Evolutionary conservation across 257 asterid species (phyloP).

Genomic region (Forsythia suspensa): DNA sequence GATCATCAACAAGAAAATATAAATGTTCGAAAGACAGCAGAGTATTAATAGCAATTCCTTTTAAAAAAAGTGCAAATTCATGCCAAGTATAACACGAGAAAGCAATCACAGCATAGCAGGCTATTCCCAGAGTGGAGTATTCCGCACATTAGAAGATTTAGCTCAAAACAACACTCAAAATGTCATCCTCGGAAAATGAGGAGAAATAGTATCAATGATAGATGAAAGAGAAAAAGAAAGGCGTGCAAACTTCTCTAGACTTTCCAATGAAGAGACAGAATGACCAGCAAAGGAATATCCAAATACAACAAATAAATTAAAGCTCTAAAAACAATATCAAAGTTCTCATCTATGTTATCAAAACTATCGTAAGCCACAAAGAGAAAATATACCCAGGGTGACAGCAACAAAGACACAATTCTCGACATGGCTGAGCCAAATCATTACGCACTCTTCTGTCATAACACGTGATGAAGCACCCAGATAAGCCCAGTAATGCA

Average conservation of each 20-base stretch:
- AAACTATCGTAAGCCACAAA: slow-evolving; percentile 17
- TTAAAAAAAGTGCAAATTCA: no score
- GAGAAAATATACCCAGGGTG: slow-evolving; percentile 75
- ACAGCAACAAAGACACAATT: slow-evolving; percentile 93
- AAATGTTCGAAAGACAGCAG: no score
- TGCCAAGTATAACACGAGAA: not conserved
- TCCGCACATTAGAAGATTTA: not conserved
- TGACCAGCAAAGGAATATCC: not conserved
- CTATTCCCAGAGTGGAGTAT: not conserved
- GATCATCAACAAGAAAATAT: not conserved
- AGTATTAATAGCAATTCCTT: no score
- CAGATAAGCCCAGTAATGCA: slow-evolving; percentile 87
- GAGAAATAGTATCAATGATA: not conserved
- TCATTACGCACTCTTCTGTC: slow-evolving; percentile 96
- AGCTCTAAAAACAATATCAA: not conserved
- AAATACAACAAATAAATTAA: not conserved
- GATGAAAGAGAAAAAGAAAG: not conserved
- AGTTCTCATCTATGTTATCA: not conserved
- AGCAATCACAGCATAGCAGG: not conserved
- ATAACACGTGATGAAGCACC: slow-evolving; percentile 94
- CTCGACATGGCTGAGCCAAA: slow-evolving; percentile 98
- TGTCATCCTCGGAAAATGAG: not conserved
- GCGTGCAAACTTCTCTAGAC: not conserved
- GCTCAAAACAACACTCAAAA: not conserved
- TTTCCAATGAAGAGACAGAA: not conserved